Evolutionary conservation across 2,329 filamentous ascomycete genomes (phyloP).

Genomic region (Helotiales sp.): DNA sequence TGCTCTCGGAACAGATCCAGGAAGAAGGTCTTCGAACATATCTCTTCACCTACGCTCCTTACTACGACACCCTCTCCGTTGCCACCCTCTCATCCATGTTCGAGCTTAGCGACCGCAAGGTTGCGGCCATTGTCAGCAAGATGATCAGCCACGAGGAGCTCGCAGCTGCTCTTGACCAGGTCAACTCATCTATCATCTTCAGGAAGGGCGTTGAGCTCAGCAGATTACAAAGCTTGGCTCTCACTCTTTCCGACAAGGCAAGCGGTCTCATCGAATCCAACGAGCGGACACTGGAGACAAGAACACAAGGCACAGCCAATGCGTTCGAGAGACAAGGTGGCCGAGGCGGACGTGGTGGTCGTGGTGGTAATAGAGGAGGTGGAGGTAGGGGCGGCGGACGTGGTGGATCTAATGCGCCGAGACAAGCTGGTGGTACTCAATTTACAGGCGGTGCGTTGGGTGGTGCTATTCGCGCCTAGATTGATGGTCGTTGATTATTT

Average conservation of each 20-base stretch:
- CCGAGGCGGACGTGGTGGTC: conserved; percentile 68
- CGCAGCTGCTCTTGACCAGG: conserved; percentile 92
- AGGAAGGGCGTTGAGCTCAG: conserved; percentile 98
- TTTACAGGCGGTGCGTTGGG: conserved; percentile 82
- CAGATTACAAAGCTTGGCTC: conserved; percentile 89
- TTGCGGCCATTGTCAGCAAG: conserved; percentile 92
- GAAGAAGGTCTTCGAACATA: conserved; percentile 98
- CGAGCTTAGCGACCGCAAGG: conserved; percentile 87
- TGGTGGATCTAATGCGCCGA: conserved; percentile 57
- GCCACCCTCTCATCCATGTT: conserved; percentile 90
- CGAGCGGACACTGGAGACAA: conserved; percentile 94
- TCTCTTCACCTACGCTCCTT: conserved; percentile 98
- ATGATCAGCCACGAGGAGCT: conserved; percentile 99
- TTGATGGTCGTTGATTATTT: conserved; percentile 21
- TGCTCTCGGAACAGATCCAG: conserved; percentile 98
- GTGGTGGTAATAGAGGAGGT: conserved; percentile 61
- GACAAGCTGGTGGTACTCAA: conserved; percentile 72
- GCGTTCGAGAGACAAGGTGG: conserved; percentile 93
- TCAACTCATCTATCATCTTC: conserved; percentile 97
- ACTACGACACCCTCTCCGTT: conserved; percentile 94
- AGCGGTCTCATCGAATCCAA: conserved; percentile 95
- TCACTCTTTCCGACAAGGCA: conserved; percentile 94
- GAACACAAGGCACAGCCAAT: conserved; percentile 92
- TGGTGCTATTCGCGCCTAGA: conserved; percentile 61
- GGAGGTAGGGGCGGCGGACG: conserved; percentile 61